These are phyloP conservation scores for Stephania yunnanensis DNA, from an alignment of 164 flowering plant genomes.

Conservation along the genomic window DNA sequence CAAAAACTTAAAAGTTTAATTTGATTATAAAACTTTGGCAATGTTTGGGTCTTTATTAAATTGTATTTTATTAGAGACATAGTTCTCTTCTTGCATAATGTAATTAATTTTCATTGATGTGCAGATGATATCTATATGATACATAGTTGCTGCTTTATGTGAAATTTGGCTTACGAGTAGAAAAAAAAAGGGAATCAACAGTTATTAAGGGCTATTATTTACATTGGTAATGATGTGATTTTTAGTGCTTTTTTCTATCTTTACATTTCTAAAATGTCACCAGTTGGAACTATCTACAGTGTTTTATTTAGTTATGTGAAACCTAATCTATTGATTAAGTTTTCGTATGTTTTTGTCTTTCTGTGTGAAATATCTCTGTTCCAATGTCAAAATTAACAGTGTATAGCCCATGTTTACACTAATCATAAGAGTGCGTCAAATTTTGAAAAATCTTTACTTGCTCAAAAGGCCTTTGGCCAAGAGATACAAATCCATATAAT, in stretches of 20 bases:
- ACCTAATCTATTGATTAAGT: background rate
- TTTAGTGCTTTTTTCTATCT: background rate
- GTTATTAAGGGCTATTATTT: constrained; percentile 27
- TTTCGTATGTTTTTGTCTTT: background rate
- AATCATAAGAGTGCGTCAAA: background rate
- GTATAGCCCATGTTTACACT: background rate
- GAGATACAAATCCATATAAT: no score
- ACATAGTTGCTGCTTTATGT: constrained; percentile 56
- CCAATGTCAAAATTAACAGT: background rate
- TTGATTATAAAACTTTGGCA: no score
- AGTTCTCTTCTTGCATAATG: background rate
- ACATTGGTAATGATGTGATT: constrained; percentile 46
- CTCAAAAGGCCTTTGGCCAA: no score
- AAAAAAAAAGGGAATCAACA: constrained; percentile 16
- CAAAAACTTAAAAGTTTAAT: no score
- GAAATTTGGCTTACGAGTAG: constrained; percentile 56
- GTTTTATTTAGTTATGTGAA: background rate
- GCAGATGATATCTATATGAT: constrained; percentile 69
- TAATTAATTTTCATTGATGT: constrained; percentile 7
- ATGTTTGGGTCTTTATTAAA: background rate
- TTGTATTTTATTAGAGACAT: constrained; percentile 4
- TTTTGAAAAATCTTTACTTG: no score
- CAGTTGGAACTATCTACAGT: background rate
- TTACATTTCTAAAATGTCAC: background rate
- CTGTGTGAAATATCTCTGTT: background rate